Evolutionary conservation across 2,329 filamentous ascomycete genomes (phyloP).

Genomic region (Aspergillus quadricinctus): DNA sequence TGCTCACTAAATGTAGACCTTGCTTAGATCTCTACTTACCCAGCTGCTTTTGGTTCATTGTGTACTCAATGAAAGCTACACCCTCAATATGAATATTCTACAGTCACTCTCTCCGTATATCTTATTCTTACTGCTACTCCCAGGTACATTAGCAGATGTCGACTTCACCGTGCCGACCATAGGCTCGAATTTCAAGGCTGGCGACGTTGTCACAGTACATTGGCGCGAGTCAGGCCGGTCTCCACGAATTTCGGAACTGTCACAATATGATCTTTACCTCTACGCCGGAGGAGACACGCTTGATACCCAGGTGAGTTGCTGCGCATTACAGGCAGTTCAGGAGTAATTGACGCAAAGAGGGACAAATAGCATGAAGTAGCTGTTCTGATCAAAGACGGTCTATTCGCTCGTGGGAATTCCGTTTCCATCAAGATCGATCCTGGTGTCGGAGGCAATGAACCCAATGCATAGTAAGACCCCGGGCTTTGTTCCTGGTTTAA

Average conservation of each 20-base stretch:
- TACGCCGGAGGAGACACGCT: constrained; percentile 57
- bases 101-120: constrained; percentile 29
- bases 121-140: constrained; percentile 35
- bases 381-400: constrained; percentile 35
- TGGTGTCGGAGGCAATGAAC: constrained; percentile 40
- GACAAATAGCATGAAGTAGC: constrained; percentile 37
- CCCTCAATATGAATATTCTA: constrained; percentile 26
- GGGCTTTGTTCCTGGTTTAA: not conserved
- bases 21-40: not conserved
- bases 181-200: constrained; percentile 48
- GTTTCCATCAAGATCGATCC: constrained; percentile 44
- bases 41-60: not conserved
- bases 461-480: constrained; percentile 53
- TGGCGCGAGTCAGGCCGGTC: constrained; percentile 54
- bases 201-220: constrained; percentile 48
- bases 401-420: constrained; percentile 38
- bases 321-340: not conserved
- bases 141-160: constrained; percentile 49
- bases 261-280: constrained; percentile 55
- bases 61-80: not conserved
- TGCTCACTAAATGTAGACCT: not conserved
- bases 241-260: constrained; percentile 48
- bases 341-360: not conserved
- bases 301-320: constrained; percentile 41
- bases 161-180: constrained; percentile 51